phyloP scores from a whole-genome alignment of 352 stramenopile genomes.

The Elongisporangium anandrum region DNA sequence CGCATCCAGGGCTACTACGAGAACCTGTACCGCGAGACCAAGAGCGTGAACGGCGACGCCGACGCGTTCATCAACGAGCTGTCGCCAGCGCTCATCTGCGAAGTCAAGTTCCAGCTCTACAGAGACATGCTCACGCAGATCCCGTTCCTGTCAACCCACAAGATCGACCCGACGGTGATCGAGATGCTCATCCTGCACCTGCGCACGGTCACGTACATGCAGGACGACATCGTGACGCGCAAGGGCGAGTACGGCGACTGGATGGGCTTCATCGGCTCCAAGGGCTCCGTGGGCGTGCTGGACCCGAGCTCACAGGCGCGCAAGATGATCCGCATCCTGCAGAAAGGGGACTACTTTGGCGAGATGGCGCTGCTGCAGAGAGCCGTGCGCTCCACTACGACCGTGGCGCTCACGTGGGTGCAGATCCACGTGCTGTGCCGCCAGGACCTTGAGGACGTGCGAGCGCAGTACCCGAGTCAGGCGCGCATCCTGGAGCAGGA shows the following conservation, averaged over 20 bases:
- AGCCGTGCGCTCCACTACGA: constrained; percentile 57
- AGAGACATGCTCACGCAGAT: constrained; percentile 79
- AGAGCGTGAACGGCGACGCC: constrained; percentile 52
- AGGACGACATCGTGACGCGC: constrained; percentile 73
- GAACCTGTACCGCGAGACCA: constrained; percentile 64
- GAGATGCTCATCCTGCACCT: constrained; percentile 74
- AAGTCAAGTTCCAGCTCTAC: constrained; percentile 79
- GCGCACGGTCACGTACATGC: constrained; percentile 75
- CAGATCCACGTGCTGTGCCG: constrained; percentile 67
- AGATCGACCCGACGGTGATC: constrained; percentile 66
- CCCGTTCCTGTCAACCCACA: constrained; percentile 59
- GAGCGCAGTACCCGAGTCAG: constrained; percentile 55
- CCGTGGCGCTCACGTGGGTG: constrained; percentile 68
- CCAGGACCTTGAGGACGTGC: constrained; percentile 57
- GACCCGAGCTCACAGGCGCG: constrained; percentile 37
- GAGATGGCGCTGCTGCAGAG: constrained; percentile 70
- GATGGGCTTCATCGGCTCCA: constrained; percentile 82
- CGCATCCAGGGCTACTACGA: constrained; percentile 68
- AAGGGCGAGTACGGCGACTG: constrained; percentile 80
- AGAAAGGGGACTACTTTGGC: constrained; percentile 72
- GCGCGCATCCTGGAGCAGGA: constrained; percentile 55
- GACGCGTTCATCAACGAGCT: constrained; percentile 78
- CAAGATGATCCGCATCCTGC: constrained; percentile 60
- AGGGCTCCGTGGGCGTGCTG: constrained; percentile 60
- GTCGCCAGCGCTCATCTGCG: constrained; percentile 59